A percentile compares a stretch with the other conserved stretches of the same genome.
Evolutionary conservation across 2,329 filamentous ascomycete genomes (phyloP).

Genomic region (Alternaria novae-zelandiae): DNA sequence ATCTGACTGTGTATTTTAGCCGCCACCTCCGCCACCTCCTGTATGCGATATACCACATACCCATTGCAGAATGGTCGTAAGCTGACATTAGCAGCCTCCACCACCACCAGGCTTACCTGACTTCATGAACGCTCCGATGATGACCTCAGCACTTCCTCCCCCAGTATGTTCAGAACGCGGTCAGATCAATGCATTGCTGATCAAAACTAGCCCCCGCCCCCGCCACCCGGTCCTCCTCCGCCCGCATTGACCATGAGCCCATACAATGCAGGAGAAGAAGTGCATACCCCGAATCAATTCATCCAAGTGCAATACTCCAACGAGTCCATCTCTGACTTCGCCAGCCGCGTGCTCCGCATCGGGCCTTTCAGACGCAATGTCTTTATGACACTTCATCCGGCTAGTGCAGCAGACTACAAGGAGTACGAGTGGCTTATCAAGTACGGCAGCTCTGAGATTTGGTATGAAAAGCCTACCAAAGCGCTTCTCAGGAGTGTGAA

Average conservation of each 20-base stretch:
- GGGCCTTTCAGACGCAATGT: constrained; percentile 34
- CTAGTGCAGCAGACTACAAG: constrained; percentile 32
- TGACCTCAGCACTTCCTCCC: neutral
- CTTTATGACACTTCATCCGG: constrained; percentile 29
- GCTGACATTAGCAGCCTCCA: neutral
- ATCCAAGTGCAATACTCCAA: constrained; percentile 30
- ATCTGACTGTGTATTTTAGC: neutral
- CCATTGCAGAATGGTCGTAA: neutral
- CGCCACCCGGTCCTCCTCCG: constrained; percentile 4
- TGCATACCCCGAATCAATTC: constrained; percentile 21
- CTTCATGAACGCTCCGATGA: neutral
- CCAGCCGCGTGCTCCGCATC: constrained; percentile 26
- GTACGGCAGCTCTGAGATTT: constrained; percentile 30
- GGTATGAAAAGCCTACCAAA: constrained; percentile 39
- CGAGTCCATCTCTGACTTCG: constrained; percentile 17
- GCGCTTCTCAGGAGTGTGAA: constrained; percentile 18
- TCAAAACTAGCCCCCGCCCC: constrained; percentile 14
- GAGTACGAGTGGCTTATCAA: constrained; percentile 40
- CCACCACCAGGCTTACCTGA: neutral
- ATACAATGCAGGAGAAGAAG: constrained; percentile 3
- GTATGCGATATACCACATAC: neutral
- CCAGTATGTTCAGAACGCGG: neutral
- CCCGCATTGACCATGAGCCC: neutral
- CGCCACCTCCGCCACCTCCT: neutral
- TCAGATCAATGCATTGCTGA: neutral